Conservation (phyloP, 2,329 filamentous ascomycete genomes). For the Paecilomyces formosus region DNA sequence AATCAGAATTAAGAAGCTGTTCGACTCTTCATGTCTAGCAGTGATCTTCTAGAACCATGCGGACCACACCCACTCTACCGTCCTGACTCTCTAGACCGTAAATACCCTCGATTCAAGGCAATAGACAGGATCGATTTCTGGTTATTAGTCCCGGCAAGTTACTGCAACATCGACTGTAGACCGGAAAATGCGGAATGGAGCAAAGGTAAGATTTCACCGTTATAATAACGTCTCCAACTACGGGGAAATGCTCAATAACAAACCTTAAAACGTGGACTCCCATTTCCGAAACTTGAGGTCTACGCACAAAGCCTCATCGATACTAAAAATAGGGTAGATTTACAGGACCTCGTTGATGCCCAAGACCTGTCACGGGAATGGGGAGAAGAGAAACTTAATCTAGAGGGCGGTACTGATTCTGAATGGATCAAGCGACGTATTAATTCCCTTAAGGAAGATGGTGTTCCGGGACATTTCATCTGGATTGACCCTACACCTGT, state of each 20-base stretch:
- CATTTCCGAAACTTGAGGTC: slow-evolving; percentile 11
- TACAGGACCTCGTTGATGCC: slow-evolving; percentile 6
- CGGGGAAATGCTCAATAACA: not conserved
- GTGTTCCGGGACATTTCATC: slow-evolving; percentile 1
- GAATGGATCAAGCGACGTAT: not conserved
- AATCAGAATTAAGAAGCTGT: slow-evolving; percentile 7
- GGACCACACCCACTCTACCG: slow-evolving; percentile 4
- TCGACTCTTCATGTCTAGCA: slow-evolving; percentile 4
- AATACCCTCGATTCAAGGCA: slow-evolving; percentile 11
- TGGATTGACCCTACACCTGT: slow-evolving; percentile 2
- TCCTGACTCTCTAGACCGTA: slow-evolving; percentile 5
- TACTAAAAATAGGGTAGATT: not conserved
- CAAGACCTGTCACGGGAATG: slow-evolving; percentile 11
- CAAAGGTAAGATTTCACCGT: slow-evolving; percentile 1
- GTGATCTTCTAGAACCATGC: slow-evolving; percentile 9
- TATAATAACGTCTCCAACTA: not conserved
- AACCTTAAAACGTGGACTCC: slow-evolving; percentile 4
- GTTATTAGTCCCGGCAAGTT: slow-evolving; percentile 9
- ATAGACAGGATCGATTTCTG: slow-evolving; percentile 9
- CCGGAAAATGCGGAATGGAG: slow-evolving; percentile 11
- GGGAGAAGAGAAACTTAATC: slow-evolving; percentile 9
- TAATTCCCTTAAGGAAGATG: slow-evolving; percentile 1
- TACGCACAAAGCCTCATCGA: slow-evolving; percentile 14
- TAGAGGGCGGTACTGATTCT: not conserved
- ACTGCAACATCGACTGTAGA: slow-evolving; percentile 7